Evolutionary conservation across 78 protist species (phyloP).

Genomic region (Polysphondylium violaceum): DNA sequence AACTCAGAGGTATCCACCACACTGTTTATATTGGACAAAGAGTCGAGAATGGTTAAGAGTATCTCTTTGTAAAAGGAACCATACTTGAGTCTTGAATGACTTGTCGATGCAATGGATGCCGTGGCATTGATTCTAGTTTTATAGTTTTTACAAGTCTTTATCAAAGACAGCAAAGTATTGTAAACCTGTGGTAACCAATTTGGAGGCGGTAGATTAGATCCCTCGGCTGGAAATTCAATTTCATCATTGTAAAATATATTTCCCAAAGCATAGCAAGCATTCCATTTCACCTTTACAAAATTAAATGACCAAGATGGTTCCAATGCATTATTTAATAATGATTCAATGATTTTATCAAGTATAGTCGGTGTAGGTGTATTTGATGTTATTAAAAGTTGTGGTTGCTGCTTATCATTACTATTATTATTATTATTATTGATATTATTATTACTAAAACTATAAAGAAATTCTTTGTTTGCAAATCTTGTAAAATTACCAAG

Average conservation of each 20-base stretch:
- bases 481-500: slow-evolving; percentile 74
- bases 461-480: slow-evolving; percentile 18
- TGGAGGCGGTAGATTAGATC: neutral
- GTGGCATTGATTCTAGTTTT: slow-evolving; percentile 74
- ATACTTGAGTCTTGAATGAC: slow-evolving; percentile 37
- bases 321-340: slow-evolving; percentile 45
- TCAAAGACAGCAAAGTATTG: slow-evolving; percentile 7
- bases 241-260: slow-evolving; percentile 66
- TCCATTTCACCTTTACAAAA: slow-evolving; percentile 80
- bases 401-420: neutral
- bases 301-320: slow-evolving; percentile 73
- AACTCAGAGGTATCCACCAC: slow-evolving; percentile 43
- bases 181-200: slow-evolving; percentile 57
- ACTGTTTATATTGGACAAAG: slow-evolving; percentile 34
- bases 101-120: slow-evolving; percentile 37
- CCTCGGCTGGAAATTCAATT: slow-evolving; percentile 12
- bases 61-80: slow-evolving; percentile 12
- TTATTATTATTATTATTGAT: slow-evolving; percentile 7
- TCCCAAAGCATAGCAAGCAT: slow-evolving; percentile 76
- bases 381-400: neutral
- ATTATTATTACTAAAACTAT: slow-evolving; percentile 8
- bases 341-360: slow-evolving; percentile 42
- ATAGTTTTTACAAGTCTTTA: slow-evolving; percentile 55
- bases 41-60: slow-evolving; percentile 11
- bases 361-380: slow-evolving; percentile 8